These are phyloP conservation scores for Bertia moriformis DNA, from an alignment of 2,329 filamentous ascomycete species.

Conservation along the genomic window DNA sequence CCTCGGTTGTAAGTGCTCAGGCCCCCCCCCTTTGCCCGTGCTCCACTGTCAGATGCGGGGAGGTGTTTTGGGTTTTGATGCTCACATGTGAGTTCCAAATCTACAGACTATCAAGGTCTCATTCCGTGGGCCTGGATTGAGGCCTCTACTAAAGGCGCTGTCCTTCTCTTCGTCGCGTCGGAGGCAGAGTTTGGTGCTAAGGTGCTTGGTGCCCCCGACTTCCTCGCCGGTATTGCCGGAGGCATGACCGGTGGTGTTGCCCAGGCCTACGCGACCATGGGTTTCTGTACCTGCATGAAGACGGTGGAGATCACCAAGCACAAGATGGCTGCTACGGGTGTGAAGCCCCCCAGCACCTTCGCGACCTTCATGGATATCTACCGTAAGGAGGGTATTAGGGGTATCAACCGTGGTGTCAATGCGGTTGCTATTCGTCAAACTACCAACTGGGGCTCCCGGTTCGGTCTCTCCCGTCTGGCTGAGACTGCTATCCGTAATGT, in stretches of 20 bases:
- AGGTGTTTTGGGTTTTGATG: not conserved
- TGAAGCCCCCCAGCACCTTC: constrained; percentile 80
- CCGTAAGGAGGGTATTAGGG: constrained; percentile 78
- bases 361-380: constrained; percentile 96
- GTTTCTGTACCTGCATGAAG: constrained; percentile 99
- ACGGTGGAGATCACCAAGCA: constrained; percentile 98
- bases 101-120: constrained; percentile 90
- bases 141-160: constrained; percentile 96
- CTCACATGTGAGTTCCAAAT: constrained; percentile 2
- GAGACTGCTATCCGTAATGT: constrained; percentile 72
- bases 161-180: constrained; percentile 95
- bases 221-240: constrained; percentile 74
- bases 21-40: not conserved
- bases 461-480: constrained; percentile 81
- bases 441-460: constrained; percentile 97
- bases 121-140: constrained; percentile 99
- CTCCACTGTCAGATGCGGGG: no score
- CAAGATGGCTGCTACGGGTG: constrained; percentile 74
- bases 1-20: constrained; percentile 66
- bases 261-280: constrained; percentile 98
- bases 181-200: constrained; percentile 94
- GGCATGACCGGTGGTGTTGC: constrained; percentile 90
- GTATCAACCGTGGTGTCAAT: constrained; percentile 98
- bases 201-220: constrained; percentile 68
- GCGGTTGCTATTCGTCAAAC: constrained; percentile 97